Percentiles rank a stretch among this genome's conserved stretches.
Evolutionary conservation across 2,329 filamentous ascomycete species (phyloP).

Genomic region (Rhinocladiella similis): DNA sequence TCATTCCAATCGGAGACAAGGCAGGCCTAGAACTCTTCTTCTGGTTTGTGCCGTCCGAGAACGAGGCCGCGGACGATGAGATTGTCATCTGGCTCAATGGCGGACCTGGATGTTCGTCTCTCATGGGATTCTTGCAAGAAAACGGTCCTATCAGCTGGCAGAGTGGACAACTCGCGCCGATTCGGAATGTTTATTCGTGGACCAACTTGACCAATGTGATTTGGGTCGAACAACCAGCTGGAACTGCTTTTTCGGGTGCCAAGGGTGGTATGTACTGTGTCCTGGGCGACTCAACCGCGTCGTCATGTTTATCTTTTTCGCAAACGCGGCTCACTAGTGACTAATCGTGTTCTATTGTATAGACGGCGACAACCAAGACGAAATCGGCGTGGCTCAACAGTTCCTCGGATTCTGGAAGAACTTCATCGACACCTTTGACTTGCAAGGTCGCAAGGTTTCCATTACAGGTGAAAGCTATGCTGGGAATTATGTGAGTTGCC

Average conservation of each 20-base stretch:
- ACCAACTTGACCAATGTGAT: conserved; percentile 47
- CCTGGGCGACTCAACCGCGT: background rate
- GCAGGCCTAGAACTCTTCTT: conserved; percentile 7
- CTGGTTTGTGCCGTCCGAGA: conserved; percentile 53
- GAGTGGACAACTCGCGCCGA: conserved; percentile 65
- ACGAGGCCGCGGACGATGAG: conserved; percentile 48
- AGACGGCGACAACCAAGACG: background rate
- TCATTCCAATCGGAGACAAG: background rate
- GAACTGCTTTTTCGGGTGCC: conserved; percentile 19
- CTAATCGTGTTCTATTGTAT: too few species aligned
- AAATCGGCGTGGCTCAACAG: conserved; percentile 22
- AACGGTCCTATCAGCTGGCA: conserved; percentile 74
- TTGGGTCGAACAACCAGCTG: conserved; percentile 18
- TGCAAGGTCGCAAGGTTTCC: conserved; percentile 25
- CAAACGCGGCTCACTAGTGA: too few species aligned
- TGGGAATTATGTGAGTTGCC: conserved; percentile 54
- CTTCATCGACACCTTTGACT: conserved; percentile 24
- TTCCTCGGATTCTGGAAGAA: conserved; percentile 25
- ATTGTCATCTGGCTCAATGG: conserved; percentile 57
- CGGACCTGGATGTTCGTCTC: conserved; percentile 55
- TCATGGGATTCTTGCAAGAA: conserved; percentile 70
- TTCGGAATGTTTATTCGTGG: conserved; percentile 70
- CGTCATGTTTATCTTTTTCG: too few species aligned
- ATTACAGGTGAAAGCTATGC: conserved; percentile 56
- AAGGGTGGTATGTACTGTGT: background rate